Percentiles rank a stretch among this genome's conserved stretches.
phyloP scores from a whole-genome alignment of 352 stramenopile species.

The Phytophthora brassicae region DNA sequence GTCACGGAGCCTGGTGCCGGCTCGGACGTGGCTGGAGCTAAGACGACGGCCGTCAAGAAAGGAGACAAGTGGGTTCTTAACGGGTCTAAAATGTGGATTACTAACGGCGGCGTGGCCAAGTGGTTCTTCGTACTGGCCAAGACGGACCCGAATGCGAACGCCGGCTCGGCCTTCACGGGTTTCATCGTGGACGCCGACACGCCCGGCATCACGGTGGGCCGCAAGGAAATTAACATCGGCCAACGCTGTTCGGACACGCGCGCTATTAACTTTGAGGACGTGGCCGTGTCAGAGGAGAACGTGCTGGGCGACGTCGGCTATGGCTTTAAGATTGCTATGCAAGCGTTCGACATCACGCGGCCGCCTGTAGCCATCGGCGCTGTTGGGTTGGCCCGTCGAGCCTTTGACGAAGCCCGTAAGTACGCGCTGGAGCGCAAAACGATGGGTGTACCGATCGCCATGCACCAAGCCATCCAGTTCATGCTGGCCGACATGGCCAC shows the following conservation, averaged over 20 bases:
- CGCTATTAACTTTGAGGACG: slow-evolving; percentile 91
- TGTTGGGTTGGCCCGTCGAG: slow-evolving; percentile 82
- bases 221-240: slow-evolving; percentile 92
- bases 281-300: slow-evolving; percentile 87
- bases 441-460: slow-evolving; percentile 84
- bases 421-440: slow-evolving; percentile 88
- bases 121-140: slow-evolving; percentile 93
- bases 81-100: slow-evolving; percentile 95
- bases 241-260: slow-evolving; percentile 91
- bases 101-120: slow-evolving; percentile 90
- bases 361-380: slow-evolving; percentile 86
- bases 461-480: slow-evolving; percentile 88
- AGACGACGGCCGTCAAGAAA: slow-evolving; percentile 92
- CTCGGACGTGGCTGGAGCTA: slow-evolving; percentile 87
- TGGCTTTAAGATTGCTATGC: slow-evolving; percentile 93
- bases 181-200: slow-evolving; percentile 90
- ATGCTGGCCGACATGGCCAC: slow-evolving; percentile 92
- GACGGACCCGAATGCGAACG: slow-evolving; percentile 73
- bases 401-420: slow-evolving; percentile 89
- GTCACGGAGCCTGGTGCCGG: slow-evolving; percentile 91
- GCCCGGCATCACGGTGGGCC: slow-evolving; percentile 84
- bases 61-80: slow-evolving; percentile 94
- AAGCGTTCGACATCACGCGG: slow-evolving; percentile 91
- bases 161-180: slow-evolving; percentile 84
- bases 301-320: slow-evolving; percentile 85